These are phyloP conservation scores for Trichocladium antarcticum DNA, from an alignment of 495 filamentous ascomycete genomes.

Conservation along the genomic window DNA sequence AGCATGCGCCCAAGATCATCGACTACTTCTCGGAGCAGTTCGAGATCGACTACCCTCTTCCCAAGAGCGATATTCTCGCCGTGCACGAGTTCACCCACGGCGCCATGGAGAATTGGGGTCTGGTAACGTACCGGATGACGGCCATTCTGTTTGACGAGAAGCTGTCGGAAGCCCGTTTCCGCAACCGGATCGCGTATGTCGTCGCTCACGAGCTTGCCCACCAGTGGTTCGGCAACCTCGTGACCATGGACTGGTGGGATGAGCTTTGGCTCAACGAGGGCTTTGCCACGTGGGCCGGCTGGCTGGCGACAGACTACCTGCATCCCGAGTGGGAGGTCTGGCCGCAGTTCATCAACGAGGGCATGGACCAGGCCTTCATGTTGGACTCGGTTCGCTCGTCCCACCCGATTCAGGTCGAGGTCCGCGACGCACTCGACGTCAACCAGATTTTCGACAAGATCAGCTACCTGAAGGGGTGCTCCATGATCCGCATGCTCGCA, in stretches of 20 bases:
- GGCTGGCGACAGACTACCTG: slow-evolving; percentile 82
- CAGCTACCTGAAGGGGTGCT: slow-evolving; percentile 91
- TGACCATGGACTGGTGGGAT: slow-evolving; percentile 85
- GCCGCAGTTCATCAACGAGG: slow-evolving; percentile 90
- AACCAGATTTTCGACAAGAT: slow-evolving; percentile 96
- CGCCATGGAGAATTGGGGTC: slow-evolving; percentile 78
- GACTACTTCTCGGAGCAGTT: slow-evolving; percentile 95
- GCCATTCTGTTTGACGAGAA: slow-evolving; percentile 88
- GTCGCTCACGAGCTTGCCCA: slow-evolving; percentile 92
- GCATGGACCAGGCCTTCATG: slow-evolving; percentile 78
- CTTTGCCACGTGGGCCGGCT: slow-evolving; percentile 97
- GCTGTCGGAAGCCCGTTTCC: slow-evolving; percentile 75
- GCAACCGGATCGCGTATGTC: slow-evolving; percentile 86
- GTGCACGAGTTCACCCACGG: slow-evolving; percentile 78
- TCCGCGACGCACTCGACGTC: slow-evolving; percentile 79
- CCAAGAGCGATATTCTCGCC: slow-evolving; percentile 88
- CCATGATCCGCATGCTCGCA: slow-evolving; percentile 88
- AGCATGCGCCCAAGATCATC: slow-evolving; percentile 77
- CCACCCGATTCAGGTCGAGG: slow-evolving; percentile 90
- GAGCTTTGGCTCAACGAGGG: slow-evolving; percentile 96
- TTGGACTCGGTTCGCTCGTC: slow-evolving; percentile 81
- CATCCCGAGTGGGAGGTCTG: slow-evolving; percentile 93
- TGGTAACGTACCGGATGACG: slow-evolving; percentile 91
- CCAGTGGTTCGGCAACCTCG: slow-evolving; percentile 97
- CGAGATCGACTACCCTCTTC: slow-evolving; percentile 86